Evolutionary conservation across 352 stramenopile genomes (phyloP).

Genomic region (Pythium apleroticum): DNA sequence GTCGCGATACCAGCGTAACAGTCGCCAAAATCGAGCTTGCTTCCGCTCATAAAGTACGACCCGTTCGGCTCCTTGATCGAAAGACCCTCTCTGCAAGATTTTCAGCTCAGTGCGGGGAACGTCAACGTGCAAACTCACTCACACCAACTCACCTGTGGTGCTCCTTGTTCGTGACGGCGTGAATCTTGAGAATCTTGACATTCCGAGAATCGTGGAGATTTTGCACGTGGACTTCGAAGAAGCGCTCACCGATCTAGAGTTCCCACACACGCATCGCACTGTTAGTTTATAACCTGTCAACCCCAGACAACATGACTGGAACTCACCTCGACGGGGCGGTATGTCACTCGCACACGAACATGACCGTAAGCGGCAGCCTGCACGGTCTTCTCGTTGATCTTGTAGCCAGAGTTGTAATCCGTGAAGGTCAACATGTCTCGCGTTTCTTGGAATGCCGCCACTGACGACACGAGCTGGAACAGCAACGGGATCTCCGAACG

Average conservation of each 20-base stretch:
- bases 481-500: constrained; percentile 86
- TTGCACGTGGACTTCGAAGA: constrained; percentile 86
- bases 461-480: constrained; percentile 81
- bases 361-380: constrained; percentile 83
- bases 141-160: constrained; percentile 63
- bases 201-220: constrained; percentile 86
- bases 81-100: constrained; percentile 67
- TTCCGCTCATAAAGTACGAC: constrained; percentile 85
- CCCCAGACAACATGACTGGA: not conserved
- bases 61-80: constrained; percentile 85
- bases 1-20: constrained; percentile 84
- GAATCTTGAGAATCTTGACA: constrained; percentile 84
- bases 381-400: constrained; percentile 77
- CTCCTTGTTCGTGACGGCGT: constrained; percentile 87
- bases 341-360: constrained; percentile 85
- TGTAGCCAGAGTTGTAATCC: constrained; percentile 87
- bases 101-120: not conserved
- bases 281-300: not conserved
- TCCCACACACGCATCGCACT: not conserved
- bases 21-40: constrained; percentile 87
- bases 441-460: constrained; percentile 64
- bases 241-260: constrained; percentile 73
- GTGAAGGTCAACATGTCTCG: constrained; percentile 76
- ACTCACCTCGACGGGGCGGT: constrained; percentile 74
- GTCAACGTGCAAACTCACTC: not conserved